Conservation (phyloP, 495 filamentous ascomycete species). For the Xanthoparmelia taractica region DNA sequence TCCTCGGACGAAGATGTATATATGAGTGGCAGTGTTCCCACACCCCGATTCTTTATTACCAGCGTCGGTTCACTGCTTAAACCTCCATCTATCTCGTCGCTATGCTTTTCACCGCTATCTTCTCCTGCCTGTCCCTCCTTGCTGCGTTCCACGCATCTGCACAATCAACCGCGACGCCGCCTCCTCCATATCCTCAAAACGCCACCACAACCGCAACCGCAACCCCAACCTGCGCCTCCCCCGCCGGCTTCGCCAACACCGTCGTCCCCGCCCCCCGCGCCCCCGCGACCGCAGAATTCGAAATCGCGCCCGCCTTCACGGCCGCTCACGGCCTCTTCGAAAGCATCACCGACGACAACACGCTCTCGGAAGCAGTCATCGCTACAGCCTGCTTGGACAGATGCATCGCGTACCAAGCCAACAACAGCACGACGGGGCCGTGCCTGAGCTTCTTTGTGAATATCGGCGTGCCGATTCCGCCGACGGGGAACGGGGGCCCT, state of each 20-base stretch:
- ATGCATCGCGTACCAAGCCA: background rate
- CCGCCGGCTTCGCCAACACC: slow-evolving; percentile 13
- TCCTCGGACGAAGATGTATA: background rate
- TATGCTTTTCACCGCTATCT: background rate
- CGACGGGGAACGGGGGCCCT: background rate
- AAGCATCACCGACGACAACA: background rate
- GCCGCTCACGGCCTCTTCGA: slow-evolving; percentile 3
- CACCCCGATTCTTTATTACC: background rate
- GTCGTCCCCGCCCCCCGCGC: background rate
- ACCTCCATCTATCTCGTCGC: background rate
- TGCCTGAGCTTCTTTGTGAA: slow-evolving; percentile 10
- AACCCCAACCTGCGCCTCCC: slow-evolving; percentile 2
- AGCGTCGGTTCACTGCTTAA: background rate
- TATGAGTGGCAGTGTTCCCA: background rate
- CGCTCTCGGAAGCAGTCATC: background rate
- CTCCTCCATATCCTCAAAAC: background rate
- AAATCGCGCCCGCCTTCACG: slow-evolving; percentile 2
- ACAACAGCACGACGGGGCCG: slow-evolving; percentile 9
- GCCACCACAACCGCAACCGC: background rate
- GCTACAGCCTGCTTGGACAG: background rate
- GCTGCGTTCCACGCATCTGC: background rate
- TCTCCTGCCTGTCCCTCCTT: background rate
- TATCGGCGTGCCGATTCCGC: slow-evolving; percentile 2
- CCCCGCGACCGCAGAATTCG: background rate
- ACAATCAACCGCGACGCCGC: background rate